Evolutionary conservation across 768 basidiomycete species (phyloP).

Genomic region (Dioszegia hungarica): DNA sequence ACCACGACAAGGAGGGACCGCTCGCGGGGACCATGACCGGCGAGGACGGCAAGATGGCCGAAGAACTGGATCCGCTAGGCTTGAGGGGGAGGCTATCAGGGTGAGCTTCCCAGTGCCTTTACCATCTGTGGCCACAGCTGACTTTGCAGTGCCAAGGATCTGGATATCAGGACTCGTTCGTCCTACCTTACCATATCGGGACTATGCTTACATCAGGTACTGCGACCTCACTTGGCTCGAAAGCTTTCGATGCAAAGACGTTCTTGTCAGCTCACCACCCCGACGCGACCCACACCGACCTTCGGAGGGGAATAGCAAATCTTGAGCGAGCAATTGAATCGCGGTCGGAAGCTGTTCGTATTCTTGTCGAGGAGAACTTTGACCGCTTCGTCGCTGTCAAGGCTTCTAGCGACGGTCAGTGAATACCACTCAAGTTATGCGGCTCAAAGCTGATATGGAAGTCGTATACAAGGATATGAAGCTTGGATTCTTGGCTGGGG

Average conservation of each 20-base stretch:
- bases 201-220: constrained; percentile 59
- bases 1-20: constrained; percentile 75
- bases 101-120: constrained; percentile 40
- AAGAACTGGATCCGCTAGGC: constrained; percentile 58
- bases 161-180: constrained; percentile 58
- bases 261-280: constrained; percentile 90
- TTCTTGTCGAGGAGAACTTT: constrained; percentile 95
- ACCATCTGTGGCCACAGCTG: constrained; percentile 3
- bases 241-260: constrained; percentile 90
- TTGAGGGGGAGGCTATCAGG: constrained; percentile 52
- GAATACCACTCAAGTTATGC: background rate
- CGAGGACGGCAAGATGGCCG: constrained; percentile 55
- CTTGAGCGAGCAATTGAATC: constrained; percentile 77
- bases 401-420: constrained; percentile 83
- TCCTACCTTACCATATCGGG: background rate
- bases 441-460: constrained; percentile 44
- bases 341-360: constrained; percentile 86
- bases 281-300: constrained; percentile 88
- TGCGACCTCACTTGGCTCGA: constrained; percentile 77
- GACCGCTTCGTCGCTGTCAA: constrained; percentile 97
- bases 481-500: constrained; percentile 70
- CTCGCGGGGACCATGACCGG: constrained; percentile 55
- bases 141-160: constrained; percentile 57
- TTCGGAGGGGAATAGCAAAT: constrained; percentile 69
- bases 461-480: constrained; percentile 90